Conservation (phyloP, 1,139 yeast species). For the Pichia sp. region DNA sequence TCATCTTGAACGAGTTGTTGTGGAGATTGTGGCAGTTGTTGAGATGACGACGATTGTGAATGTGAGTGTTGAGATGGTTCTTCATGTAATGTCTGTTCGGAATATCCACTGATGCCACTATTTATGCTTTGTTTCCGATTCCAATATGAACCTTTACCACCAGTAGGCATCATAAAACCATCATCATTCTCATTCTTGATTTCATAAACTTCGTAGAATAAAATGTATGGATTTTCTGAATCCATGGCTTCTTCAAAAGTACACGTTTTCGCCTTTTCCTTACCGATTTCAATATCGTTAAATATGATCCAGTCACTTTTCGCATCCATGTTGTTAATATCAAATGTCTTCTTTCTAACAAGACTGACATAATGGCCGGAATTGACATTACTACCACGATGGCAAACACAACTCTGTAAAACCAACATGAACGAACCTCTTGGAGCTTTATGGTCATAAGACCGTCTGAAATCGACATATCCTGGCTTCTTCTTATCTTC, state of each 20-base stretch:
- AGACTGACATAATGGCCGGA: constrained; percentile 75
- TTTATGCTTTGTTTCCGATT: constrained; percentile 17
- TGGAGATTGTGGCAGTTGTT: too few species aligned
- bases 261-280: constrained; percentile 45
- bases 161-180: constrained; percentile 12
- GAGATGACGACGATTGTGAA: background rate
- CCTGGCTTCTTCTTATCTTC: constrained; percentile 46
- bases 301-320: constrained; percentile 55
- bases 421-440: constrained; percentile 61
- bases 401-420: constrained; percentile 75
- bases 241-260: constrained; percentile 57
- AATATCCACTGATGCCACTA: constrained; percentile 15
- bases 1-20: background rate
- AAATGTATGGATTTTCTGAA: constrained; percentile 67
- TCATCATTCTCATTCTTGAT: constrained; percentile 36
- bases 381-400: constrained; percentile 60
- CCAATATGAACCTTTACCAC: constrained; percentile 29
- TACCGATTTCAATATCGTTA: constrained; percentile 57
- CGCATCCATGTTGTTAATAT: constrained; percentile 34
- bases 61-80: constrained; percentile 5
- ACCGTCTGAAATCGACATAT: constrained; percentile 32
- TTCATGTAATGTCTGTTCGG: constrained; percentile 14
- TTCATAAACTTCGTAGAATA: constrained; percentile 65
- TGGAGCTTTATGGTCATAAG: constrained; percentile 33
- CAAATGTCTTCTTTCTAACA: constrained; percentile 41